These are phyloP conservation scores for Teratosphaeria nubilosa DNA, from an alignment of 2,329 filamentous ascomycete species.

Conservation along the genomic window DNA sequence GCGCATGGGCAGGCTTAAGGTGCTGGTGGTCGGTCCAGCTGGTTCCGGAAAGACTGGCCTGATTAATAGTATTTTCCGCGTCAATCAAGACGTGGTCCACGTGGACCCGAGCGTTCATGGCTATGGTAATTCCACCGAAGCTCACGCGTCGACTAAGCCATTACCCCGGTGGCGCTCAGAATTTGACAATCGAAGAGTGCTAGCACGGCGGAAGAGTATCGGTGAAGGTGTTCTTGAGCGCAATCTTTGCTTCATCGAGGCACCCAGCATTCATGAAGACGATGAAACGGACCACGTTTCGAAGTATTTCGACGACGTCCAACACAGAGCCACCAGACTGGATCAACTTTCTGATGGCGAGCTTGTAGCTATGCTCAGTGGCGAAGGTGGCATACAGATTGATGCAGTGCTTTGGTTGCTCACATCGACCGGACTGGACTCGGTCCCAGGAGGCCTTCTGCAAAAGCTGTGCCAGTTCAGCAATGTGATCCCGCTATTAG, in stretches of 20 bases:
- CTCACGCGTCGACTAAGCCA: constrained; percentile 41
- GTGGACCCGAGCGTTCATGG: constrained; percentile 48
- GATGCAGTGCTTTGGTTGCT: constrained; percentile 81
- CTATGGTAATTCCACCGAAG: constrained; percentile 25
- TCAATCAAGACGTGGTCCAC: constrained; percentile 86
- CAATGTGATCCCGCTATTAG: constrained; percentile 76
- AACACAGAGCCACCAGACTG: constrained; percentile 54
- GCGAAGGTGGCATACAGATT: constrained; percentile 71
- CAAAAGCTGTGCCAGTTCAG: constrained; percentile 54
- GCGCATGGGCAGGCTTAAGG: constrained; percentile 72
- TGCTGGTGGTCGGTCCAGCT: constrained; percentile 72
- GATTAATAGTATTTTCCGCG: constrained; percentile 77
- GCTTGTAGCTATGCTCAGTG: constrained; percentile 65
- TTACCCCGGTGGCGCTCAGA: constrained; percentile 88
- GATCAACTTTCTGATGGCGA: constrained; percentile 60
- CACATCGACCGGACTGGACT: constrained; percentile 40
- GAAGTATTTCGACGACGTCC: constrained; percentile 59
- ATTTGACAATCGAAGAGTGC: constrained; percentile 54
- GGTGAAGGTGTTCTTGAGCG: constrained; percentile 74
- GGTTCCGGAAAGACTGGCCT: constrained; percentile 83
- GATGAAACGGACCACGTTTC: constrained; percentile 30
- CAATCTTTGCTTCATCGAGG: constrained; percentile 91
- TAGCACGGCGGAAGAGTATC: constrained; percentile 56
- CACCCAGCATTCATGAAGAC: constrained; percentile 52
- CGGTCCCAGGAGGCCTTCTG: constrained; percentile 10